These are phyloP conservation scores for Trametes punicea DNA, from an alignment of 768 basidiomycete species.

Conservation along the genomic window DNA sequence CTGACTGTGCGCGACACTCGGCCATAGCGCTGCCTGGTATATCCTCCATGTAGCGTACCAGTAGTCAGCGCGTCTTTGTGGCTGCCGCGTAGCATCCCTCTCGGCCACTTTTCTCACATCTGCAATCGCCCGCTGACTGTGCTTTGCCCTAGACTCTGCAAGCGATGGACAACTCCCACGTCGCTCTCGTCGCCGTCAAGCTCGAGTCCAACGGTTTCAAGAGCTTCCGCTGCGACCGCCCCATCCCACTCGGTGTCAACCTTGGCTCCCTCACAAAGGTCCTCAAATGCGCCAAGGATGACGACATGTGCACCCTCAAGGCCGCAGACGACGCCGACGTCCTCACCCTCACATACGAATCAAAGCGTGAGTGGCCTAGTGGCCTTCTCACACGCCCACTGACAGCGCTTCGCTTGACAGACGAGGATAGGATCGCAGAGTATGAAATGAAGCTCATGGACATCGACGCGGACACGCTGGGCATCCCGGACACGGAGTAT, in stretches of 20 bases:
- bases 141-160: conserved; percentile 60
- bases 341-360: conserved; percentile 86
- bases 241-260: conserved; percentile 89
- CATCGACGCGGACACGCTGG: conserved; percentile 91
- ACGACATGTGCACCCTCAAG: conserved; percentile 87
- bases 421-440: conserved; percentile 89
- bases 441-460: conserved; percentile 99
- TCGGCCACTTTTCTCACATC: neutral
- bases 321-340: conserved; percentile 89
- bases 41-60: no score
- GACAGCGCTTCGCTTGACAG: conserved; percentile 38
- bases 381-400: neutral
- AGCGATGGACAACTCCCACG: conserved; percentile 99
- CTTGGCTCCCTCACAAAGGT: conserved; percentile 89
- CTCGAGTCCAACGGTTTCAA: conserved; percentile 79
- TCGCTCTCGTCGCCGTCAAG: conserved; percentile 90
- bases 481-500: conserved; percentile 97
- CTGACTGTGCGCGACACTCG: no score
- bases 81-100: no score
- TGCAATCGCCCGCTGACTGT: neutral
- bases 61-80: no score
- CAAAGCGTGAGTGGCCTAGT: conserved; percentile 59
- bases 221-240: conserved; percentile 89
- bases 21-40: no score
- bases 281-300: conserved; percentile 94